Evolutionary conservation across 1,139 yeast species (phyloP).

Genomic region (Lizanozyma gosingica): DNA sequence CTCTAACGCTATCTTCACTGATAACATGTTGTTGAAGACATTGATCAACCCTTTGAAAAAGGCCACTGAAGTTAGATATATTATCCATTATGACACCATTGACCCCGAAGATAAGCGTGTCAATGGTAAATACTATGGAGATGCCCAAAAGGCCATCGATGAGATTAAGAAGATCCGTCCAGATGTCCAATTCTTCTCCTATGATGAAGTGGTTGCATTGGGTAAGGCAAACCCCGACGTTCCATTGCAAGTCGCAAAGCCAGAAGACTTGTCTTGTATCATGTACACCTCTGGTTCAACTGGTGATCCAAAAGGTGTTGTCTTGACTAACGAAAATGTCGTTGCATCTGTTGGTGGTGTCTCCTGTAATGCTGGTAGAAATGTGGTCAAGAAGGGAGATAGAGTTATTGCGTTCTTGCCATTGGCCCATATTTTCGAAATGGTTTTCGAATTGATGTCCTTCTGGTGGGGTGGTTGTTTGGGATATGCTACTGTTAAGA

Average conservation of each 20-base stretch:
- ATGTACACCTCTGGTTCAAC: slow-evolving; percentile 99
- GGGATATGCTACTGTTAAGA: slow-evolving; percentile 92
- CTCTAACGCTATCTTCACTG: slow-evolving; percentile 73
- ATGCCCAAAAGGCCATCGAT: slow-evolving; percentile 49
- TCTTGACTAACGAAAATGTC: slow-evolving; percentile 67
- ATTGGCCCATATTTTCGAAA: slow-evolving; percentile 91
- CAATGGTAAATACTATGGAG: slow-evolving; percentile 46
- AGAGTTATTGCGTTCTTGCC: slow-evolving; percentile 85
- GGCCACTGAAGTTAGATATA: slow-evolving; percentile 52
- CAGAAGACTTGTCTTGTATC: slow-evolving; percentile 79
- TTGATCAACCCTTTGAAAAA: slow-evolving; percentile 65
- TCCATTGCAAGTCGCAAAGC: slow-evolving; percentile 43
- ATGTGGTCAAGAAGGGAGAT: slow-evolving; percentile 45
- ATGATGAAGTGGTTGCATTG: slow-evolving; percentile 53
- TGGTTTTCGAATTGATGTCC: slow-evolving; percentile 70
- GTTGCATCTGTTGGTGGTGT: slow-evolving; percentile 84
- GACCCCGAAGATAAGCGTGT: slow-evolving; percentile 56
- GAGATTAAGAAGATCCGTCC: slow-evolving; percentile 60
- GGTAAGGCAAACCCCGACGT: slow-evolving; percentile 43
- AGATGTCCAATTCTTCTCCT: slow-evolving; percentile 60
- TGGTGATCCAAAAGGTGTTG: slow-evolving; percentile 97
- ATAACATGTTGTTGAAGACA: slow-evolving; percentile 58
- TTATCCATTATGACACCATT: slow-evolving; percentile 64
- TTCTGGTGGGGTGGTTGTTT: slow-evolving; percentile 87
- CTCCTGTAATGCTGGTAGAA: slow-evolving; percentile 50